A percentile compares a stretch with the other conserved stretches of the same genome.
phyloP scores from a whole-genome alignment of 2,329 filamentous ascomycete genomes.

The Xylaria hypoxylon region DNA sequence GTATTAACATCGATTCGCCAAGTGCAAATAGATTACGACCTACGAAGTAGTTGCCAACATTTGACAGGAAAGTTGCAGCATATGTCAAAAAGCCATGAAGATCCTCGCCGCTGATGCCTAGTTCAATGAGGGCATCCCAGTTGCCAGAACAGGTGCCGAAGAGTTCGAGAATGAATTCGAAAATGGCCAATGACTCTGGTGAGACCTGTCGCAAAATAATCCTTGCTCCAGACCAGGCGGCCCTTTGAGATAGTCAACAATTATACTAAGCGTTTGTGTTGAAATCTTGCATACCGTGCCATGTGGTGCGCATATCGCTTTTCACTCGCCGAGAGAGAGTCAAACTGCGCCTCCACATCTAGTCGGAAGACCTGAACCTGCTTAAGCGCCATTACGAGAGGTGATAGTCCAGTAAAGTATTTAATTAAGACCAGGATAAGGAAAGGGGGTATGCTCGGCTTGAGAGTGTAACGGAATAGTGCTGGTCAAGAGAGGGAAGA shows the following conservation, averaged over 20 bases:
- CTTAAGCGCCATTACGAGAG: not conserved
- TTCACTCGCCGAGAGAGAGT: slow-evolving; percentile 60
- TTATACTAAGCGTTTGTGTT: not conserved
- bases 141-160: slow-evolving; percentile 62
- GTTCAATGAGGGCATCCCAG: slow-evolving; percentile 59
- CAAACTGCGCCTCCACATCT: slow-evolving; percentile 42
- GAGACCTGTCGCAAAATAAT: slow-evolving; percentile 70
- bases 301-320: slow-evolving; percentile 75
- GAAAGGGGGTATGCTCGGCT: not conserved
- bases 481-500: not conserved
- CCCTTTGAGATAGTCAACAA: slow-evolving; percentile 50
- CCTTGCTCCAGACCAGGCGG: slow-evolving; percentile 66
- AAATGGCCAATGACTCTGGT: slow-evolving; percentile 67
- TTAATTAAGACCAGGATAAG: not conserved
- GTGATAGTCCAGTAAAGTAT: not conserved
- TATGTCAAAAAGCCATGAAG: slow-evolving; percentile 65
- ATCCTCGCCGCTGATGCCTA: slow-evolving; percentile 57
- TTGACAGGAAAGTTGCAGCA: slow-evolving; percentile 67
- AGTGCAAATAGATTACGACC: not conserved
- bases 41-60: slow-evolving; percentile 70
- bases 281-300: slow-evolving; percentile 44
- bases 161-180: slow-evolving; percentile 69
- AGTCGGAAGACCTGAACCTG: slow-evolving; percentile 39
- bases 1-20: not conserved
- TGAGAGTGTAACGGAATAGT: not conserved